phyloP scores from a whole-genome alignment of 768 basidiomycete species.

The Serendipita sp. region DNA sequence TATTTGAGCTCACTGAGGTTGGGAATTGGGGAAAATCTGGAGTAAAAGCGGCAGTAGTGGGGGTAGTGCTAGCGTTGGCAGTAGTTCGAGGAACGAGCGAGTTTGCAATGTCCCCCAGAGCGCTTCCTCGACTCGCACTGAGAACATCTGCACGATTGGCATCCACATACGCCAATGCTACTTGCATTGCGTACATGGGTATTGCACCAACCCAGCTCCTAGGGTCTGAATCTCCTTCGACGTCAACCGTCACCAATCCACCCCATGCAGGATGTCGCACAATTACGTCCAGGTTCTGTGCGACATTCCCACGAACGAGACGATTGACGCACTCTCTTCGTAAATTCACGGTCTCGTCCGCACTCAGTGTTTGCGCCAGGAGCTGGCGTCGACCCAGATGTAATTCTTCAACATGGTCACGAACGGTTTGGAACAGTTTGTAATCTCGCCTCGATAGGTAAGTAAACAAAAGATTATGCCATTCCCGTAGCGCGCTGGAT shows the following conservation, averaged over 20 bases:
- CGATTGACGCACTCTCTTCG: constrained; percentile 74
- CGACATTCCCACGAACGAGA: constrained; percentile 77
- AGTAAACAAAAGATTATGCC: constrained; percentile 82
- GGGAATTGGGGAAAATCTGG: constrained; percentile 16
- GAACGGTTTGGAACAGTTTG: constrained; percentile 68
- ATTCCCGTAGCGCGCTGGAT: constrained; percentile 88
- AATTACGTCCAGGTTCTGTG: constrained; percentile 85
- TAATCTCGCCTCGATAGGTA: constrained; percentile 85
- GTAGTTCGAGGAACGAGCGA: constrained; percentile 11
- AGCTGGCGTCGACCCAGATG: constrained; percentile 86
- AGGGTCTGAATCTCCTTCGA: constrained; percentile 63
- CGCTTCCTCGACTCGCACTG: constrained; percentile 8
- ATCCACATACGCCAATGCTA: constrained; percentile 60
- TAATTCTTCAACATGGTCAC: constrained; percentile 76
- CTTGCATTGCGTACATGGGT: constrained; percentile 84
- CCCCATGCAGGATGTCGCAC: constrained; percentile 92
- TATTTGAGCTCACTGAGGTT: constrained; percentile 14
- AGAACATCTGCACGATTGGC: constrained; percentile 18
- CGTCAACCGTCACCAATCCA: constrained; percentile 75
- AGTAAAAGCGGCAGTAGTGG: constrained; percentile 17
- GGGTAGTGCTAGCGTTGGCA: constrained; percentile 11
- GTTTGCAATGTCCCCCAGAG: constrained; percentile 30
- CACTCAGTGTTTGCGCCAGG: constrained; percentile 69
- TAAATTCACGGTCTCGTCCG: constrained; percentile 69
- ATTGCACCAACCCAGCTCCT: constrained; percentile 80